Conservation (phyloP, 139 green algal species). For the Chlamydomonas asymmetrica region DNA sequence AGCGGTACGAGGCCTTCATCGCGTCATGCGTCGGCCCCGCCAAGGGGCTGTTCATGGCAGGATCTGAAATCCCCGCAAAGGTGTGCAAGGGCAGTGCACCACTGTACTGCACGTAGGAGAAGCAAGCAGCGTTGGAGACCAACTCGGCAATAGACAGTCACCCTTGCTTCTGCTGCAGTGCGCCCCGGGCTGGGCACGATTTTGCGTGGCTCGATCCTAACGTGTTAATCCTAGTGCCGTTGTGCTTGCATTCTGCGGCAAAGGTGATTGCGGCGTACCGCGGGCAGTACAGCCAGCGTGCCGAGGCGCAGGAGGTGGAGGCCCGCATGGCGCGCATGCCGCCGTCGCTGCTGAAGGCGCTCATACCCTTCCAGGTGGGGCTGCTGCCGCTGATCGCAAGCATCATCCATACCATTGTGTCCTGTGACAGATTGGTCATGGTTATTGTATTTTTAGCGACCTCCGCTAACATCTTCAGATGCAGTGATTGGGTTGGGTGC, state of each 20-base stretch:
- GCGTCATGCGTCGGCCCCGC: no score
- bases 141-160: not conserved
- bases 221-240: no score
- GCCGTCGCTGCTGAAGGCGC: constrained; percentile 56
- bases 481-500: not conserved
- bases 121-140: not conserved
- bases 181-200: no score
- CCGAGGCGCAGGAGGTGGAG: constrained; percentile 42
- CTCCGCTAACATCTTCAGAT: not conserved
- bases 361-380: constrained; percentile 64
- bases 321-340: constrained; percentile 39
- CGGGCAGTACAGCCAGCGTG: not conserved
- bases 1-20: constrained; percentile 12
- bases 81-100: no score
- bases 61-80: no score
- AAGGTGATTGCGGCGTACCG: no score
- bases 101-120: no score
- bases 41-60: no score
- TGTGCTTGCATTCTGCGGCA: no score
- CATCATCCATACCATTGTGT: not conserved
- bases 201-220: no score
- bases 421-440: not conserved
- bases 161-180: no score
- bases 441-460: not conserved
- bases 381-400: not conserved